phyloP scores from a whole-genome alignment of 495 filamentous ascomycete species.

The Aspergillus mulundensis region DNA sequence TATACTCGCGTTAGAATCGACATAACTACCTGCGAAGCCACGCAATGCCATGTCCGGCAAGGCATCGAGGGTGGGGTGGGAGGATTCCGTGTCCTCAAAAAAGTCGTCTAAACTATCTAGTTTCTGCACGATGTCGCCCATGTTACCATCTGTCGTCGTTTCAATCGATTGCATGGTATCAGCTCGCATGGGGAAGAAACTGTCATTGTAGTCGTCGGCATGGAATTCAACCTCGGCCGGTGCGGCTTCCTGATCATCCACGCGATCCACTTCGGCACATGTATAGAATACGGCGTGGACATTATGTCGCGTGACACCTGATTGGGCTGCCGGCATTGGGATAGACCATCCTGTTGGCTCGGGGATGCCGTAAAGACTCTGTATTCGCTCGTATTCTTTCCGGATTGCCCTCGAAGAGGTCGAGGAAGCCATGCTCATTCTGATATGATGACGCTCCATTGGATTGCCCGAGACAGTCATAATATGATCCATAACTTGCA shows the following conservation, averaged over 20 bases:
- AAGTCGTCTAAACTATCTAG: slow-evolving; percentile 94
- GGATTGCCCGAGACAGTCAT: slow-evolving; percentile 90
- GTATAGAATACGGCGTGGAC: slow-evolving; percentile 97
- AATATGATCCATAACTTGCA: slow-evolving; percentile 89
- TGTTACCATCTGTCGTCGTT: slow-evolving; percentile 68
- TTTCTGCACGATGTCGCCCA: slow-evolving; percentile 82
- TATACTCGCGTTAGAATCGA: slow-evolving; percentile 75
- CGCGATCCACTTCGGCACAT: slow-evolving; percentile 61
- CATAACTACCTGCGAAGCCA: slow-evolving; percentile 59
- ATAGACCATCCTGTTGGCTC: slow-evolving; percentile 96
- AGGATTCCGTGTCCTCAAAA: slow-evolving; percentile 66
- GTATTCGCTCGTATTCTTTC: slow-evolving; percentile 90
- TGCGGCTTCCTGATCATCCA: slow-evolving; percentile 54
- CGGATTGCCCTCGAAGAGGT: slow-evolving; percentile 75
- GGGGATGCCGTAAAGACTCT: slow-evolving; percentile 94
- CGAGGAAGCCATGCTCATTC: slow-evolving; percentile 89
- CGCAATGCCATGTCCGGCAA: slow-evolving; percentile 53
- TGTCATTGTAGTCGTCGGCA: slow-evolving; percentile 76
- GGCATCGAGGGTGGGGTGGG: slow-evolving; percentile 40
- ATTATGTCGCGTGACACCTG: slow-evolving; percentile 76
- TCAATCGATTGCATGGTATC: slow-evolving; percentile 93
- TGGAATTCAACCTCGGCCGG: slow-evolving; percentile 91
- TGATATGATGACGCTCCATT: slow-evolving; percentile 87
- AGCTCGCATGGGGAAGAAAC: slow-evolving; percentile 75
- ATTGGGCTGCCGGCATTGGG: slow-evolving; percentile 85